Evolutionary conservation across 495 filamentous ascomycete genomes (phyloP).

Genomic region (Paragyromitra xinjiangensis): DNA sequence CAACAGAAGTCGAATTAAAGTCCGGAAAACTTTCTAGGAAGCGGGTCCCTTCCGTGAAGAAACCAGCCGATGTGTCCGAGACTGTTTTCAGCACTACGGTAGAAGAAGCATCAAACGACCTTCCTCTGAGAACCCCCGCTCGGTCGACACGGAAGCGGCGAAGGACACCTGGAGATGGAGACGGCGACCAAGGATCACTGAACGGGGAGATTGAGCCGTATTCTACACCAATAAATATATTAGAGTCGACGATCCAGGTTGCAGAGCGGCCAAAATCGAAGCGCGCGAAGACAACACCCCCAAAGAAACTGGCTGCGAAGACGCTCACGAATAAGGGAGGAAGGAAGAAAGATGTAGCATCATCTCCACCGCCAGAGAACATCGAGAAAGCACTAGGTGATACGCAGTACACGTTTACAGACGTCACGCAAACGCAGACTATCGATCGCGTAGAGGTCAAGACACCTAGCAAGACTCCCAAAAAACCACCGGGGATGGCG

Average conservation of each 20-base stretch:
- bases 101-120: conserved; percentile 7
- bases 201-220: not conserved
- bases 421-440: conserved; percentile 41
- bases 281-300: conserved; percentile 17
- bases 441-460: conserved; percentile 29
- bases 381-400: conserved; percentile 26
- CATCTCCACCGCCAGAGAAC: conserved; percentile 12
- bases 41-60: not conserved
- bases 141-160: conserved; percentile 23
- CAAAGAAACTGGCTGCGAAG: conserved; percentile 30
- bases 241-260: conserved; percentile 29
- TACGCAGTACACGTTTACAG: conserved; percentile 53
- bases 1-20: not conserved
- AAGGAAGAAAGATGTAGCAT: conserved; percentile 20
- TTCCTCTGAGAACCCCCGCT: not conserved
- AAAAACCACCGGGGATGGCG: conserved; percentile 11
- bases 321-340: conserved; percentile 14
- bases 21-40: not conserved
- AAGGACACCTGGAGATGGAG: conserved; percentile 14
- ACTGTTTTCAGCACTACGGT: not conserved
- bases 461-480: conserved; percentile 16
- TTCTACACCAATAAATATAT: conserved; percentile 2
- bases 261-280: conserved; percentile 25
- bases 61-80: not conserved
- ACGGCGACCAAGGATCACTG: conserved; percentile 10